Evolutionary conservation across 208 protist genomes (phyloP).

Genomic region (Acanthamoeba healyi): DNA sequence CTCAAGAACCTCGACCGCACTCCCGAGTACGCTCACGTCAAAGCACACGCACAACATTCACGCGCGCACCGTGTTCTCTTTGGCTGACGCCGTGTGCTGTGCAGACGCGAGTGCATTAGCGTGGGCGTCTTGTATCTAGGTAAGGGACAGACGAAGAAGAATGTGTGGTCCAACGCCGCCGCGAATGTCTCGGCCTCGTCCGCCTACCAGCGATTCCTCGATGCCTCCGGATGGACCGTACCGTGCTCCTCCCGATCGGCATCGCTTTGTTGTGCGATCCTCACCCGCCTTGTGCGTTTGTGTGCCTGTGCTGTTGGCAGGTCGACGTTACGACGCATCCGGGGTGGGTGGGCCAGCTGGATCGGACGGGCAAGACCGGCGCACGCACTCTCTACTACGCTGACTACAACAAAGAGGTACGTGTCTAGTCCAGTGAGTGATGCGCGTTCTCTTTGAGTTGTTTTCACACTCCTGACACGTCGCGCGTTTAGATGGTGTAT

Average conservation of each 20-base stretch:
- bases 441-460: too few species aligned
- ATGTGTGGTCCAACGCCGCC: constrained; percentile 11
- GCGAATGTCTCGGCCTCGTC: background rate
- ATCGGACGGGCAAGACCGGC: constrained; percentile 25
- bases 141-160: constrained; percentile 29
- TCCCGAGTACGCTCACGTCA: constrained; percentile 64
- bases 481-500: constrained; percentile 38
- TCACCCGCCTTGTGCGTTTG: too few species aligned
- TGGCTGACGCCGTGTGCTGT: background rate
- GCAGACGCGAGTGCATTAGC: constrained; percentile 55
- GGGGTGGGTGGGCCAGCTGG: constrained; percentile 5
- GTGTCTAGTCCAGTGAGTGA: too few species aligned
- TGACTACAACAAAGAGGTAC: constrained; percentile 55
- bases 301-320: background rate
- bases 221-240: constrained; percentile 47
- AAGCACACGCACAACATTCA: too few species aligned
- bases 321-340: constrained; percentile 1
- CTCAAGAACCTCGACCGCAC: constrained; percentile 14
- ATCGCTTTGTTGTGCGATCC: background rate
- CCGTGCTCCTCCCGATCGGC: background rate
- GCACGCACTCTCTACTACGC: constrained; percentile 6
- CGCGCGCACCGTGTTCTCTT: background rate
- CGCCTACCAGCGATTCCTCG: constrained; percentile 54
- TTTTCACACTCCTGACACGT: too few species aligned
- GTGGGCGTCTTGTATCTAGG: constrained; percentile 39